Evolutionary conservation across 169 alveolate genomes (phyloP).

Genomic region (Plasmodium sp.): DNA sequence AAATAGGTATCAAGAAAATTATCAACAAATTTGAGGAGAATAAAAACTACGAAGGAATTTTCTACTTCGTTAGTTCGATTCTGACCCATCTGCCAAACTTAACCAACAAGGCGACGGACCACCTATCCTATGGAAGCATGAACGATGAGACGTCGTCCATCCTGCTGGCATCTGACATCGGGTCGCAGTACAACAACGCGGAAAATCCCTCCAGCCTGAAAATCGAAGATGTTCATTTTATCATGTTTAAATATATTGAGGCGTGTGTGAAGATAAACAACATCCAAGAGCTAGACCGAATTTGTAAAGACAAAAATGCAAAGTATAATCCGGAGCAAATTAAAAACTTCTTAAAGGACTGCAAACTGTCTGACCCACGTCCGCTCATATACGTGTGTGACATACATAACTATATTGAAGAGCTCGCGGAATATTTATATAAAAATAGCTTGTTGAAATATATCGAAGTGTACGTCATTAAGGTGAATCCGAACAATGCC

Average conservation of each 20-base stretch:
- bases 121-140: neutral
- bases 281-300: constrained; percentile 97
- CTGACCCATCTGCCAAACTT: constrained; percentile 56
- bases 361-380: constrained; percentile 97
- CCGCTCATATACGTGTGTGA: constrained; percentile 99
- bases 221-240: constrained; percentile 74
- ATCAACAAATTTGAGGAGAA: constrained; percentile 77
- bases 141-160: constrained; percentile 74
- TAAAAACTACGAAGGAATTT: constrained; percentile 70
- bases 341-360: constrained; percentile 96
- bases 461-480: constrained; percentile 97
- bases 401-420: constrained; percentile 97
- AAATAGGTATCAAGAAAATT: constrained; percentile 82
- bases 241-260: constrained; percentile 95
- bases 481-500: constrained; percentile 96
- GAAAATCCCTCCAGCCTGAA: constrained; percentile 52
- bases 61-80: constrained; percentile 72
- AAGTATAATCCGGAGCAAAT: constrained; percentile 96
- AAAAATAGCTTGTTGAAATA: constrained; percentile 96
- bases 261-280: constrained; percentile 98
- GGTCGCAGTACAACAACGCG: constrained; percentile 60
- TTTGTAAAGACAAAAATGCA: constrained; percentile 94
- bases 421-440: constrained; percentile 97
- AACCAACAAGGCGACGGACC: neutral
- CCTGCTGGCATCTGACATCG: constrained; percentile 67